Base-by-base conservation (phyloP, 306 rosid genomes). In the Acacia confusa region DNA sequence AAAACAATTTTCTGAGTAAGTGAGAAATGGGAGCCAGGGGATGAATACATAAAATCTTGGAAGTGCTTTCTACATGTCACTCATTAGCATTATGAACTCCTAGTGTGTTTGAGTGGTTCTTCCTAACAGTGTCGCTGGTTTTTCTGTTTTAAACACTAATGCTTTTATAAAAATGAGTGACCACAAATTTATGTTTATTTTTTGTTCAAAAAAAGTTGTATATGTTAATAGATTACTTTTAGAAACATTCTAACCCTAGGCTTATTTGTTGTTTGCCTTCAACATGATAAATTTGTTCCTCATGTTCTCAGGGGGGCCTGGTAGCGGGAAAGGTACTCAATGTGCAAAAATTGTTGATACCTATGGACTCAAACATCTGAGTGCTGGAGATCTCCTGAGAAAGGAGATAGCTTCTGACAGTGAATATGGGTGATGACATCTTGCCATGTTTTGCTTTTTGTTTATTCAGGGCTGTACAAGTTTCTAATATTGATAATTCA, bases 271-370 rank as follows among this genome's bases (percentile, higher is more conserved):
- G 36, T 30, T 61, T 73, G 44, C 73, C 60, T 82, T 71, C 50
- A 40, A 50, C 69, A 20, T 87, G 63, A 27, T 84, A 72, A 17
- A 22, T 74, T 25, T 81, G 58, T 52, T 71, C 68, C 64, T 67
- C 52, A 32, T 76, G 43, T 71, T 86, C 76, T 85, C 81, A 95
- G 99, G 99, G 53, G 98, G 99, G 6, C 98, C 99, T 79, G 98
- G 98, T 53, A 89, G 94, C 79, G 99, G 99, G 52, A 95, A 93
- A 86, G 99, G 98, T 40, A 95, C 99, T 63, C 99, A 93, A 82
- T 95, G 99, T 82, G 85, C 48, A 76, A 95, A 79, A 89, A 93
- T 93, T 24, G 98, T 92, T 45, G 96, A 90, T 69, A 87, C 91
- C 52, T 95, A 79, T 81, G 97, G 97, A 82, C 89, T 89, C 82